Conservation (phyloP, 2,329 filamentous ascomycete species). For the Aspergillus sojae region DNA sequence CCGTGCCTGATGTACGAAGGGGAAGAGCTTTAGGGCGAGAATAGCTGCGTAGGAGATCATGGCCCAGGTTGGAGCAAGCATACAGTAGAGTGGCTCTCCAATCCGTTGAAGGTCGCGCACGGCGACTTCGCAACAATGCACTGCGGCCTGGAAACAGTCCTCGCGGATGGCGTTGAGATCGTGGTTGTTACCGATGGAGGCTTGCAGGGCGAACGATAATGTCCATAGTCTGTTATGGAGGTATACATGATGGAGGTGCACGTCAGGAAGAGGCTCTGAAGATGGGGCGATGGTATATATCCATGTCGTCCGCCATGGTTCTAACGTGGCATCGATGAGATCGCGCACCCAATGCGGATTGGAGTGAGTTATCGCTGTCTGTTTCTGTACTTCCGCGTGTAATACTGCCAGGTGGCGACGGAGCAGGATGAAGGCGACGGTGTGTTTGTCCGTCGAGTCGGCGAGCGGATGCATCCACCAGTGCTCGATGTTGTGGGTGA, state of each 20-base stretch:
- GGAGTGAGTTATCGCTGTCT: constrained; percentile 12
- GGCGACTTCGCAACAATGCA: constrained; percentile 31
- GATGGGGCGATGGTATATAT: constrained; percentile 6
- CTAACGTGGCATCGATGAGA: constrained; percentile 24
- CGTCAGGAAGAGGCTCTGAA: constrained; percentile 19
- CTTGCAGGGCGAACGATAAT: constrained; percentile 29
- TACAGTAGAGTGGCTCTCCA: constrained; percentile 33
- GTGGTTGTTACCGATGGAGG: constrained; percentile 8
- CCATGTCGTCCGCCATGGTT: constrained; percentile 28
- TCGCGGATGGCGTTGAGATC: constrained; percentile 22
- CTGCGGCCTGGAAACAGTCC: constrained; percentile 33
- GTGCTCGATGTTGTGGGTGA: constrained; percentile 27
- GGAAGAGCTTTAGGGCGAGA: constrained; percentile 30
- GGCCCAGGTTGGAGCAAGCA: constrained; percentile 37
- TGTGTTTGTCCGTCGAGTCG: constrained; percentile 31
- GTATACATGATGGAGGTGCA: constrained; percentile 31
- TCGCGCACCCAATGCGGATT: constrained; percentile 29
- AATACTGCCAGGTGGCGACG: constrained; percentile 24
- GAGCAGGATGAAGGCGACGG: constrained; percentile 32
- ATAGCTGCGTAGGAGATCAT: constrained; percentile 36
- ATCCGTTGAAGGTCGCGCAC: constrained; percentile 28
- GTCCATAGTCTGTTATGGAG: constrained; percentile 32
- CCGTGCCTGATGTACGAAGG: constrained; percentile 21
- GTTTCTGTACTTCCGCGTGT: constrained; percentile 20
- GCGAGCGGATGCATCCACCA: constrained; percentile 34